A percentile compares a stretch with the other conserved stretches of the same genome.
These are phyloP conservation scores for Corynascus novoguineensis DNA, from an alignment of 495 filamentous ascomycete species.

Conservation along the genomic window DNA sequence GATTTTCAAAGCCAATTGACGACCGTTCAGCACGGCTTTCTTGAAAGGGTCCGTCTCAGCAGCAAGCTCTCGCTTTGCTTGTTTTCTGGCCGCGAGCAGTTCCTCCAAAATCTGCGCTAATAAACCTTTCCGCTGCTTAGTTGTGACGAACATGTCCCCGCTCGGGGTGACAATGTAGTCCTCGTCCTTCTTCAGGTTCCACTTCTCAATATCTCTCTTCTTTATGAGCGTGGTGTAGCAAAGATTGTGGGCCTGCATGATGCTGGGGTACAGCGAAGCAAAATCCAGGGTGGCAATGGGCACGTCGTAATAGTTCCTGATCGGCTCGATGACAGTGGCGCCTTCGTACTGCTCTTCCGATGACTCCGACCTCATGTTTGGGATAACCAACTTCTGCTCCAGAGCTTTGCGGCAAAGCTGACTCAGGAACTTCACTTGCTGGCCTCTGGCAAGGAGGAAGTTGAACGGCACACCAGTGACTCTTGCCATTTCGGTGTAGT, in stretches of 20 bases:
- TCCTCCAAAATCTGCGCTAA: slow-evolving; percentile 94
- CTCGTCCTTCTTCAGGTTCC: slow-evolving; percentile 70
- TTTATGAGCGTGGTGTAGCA: slow-evolving; percentile 95
- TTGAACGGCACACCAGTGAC: slow-evolving; percentile 98
- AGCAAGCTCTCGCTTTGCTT: slow-evolving; percentile 85
- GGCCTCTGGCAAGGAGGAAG: slow-evolving; percentile 82
- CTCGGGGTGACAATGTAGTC: slow-evolving; percentile 97
- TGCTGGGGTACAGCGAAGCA: slow-evolving; percentile 94
- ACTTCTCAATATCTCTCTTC: slow-evolving; percentile 67
- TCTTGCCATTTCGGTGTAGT: slow-evolving; percentile 99
- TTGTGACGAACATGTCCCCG: slow-evolving; percentile 85
- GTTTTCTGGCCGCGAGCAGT: slow-evolving; percentile 79
- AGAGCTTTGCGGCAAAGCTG: slow-evolving; percentile 93
- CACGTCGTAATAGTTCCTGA: slow-evolving; percentile 84
- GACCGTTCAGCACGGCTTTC: slow-evolving; percentile 94
- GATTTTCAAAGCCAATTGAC: slow-evolving; percentile 92
- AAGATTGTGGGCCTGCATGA: slow-evolving; percentile 97
- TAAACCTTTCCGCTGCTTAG: slow-evolving; percentile 84
- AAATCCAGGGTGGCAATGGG: slow-evolving; percentile 98
- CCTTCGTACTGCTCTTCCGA: slow-evolving; percentile 89
- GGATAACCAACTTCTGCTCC: slow-evolving; percentile 88
- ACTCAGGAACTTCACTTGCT: slow-evolving; percentile 97
- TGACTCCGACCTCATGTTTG: slow-evolving; percentile 62
- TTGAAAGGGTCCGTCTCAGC: slow-evolving; percentile 93
- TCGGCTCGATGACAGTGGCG: slow-evolving; percentile 95